phyloP scores from a whole-genome alignment of 169 alveolate species.

The Amoebophrya sp. region DNA sequence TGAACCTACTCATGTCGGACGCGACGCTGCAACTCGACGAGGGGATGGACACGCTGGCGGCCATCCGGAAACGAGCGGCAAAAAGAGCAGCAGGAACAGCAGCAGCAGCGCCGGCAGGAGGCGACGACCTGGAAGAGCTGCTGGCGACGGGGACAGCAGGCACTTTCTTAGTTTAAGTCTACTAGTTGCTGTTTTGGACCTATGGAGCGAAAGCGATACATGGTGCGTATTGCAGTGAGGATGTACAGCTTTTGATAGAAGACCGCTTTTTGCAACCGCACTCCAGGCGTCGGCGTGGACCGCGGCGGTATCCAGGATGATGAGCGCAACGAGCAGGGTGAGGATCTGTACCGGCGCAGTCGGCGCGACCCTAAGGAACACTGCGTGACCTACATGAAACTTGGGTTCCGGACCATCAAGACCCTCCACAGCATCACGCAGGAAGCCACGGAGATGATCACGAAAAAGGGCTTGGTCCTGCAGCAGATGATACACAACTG shows the following conservation, averaged over 20 bases:
- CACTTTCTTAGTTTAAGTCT: neutral
- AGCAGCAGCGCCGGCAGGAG: neutral
- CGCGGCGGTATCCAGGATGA: constrained; percentile 3
- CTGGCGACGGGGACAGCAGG: neutral
- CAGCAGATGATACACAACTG: constrained; percentile 14
- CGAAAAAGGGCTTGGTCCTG: neutral
- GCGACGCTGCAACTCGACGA: constrained; percentile 10
- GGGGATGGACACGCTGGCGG: constrained; percentile 16
- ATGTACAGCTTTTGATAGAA: too few relatives aligned
- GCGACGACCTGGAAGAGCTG: neutral
- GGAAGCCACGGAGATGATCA: neutral
- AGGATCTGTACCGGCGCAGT: constrained; percentile 11
- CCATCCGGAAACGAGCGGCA: neutral
- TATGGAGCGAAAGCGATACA: too few relatives aligned
- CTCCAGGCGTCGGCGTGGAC: neutral
- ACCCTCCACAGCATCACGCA: constrained; percentile 3
- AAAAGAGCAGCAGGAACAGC: neutral
- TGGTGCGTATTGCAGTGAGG: too few relatives aligned
- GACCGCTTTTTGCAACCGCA: neutral
- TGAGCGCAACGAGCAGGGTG: constrained; percentile 9
- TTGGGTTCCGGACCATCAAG: constrained; percentile 11
- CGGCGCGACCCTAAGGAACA: constrained; percentile 14
- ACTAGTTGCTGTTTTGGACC: neutral
- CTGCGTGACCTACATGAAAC: constrained; percentile 7
- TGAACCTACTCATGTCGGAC: constrained; percentile 6